Conservation (phyloP, 495 filamentous ascomycete genomes). For the Aspergillus baeticus region DNA sequence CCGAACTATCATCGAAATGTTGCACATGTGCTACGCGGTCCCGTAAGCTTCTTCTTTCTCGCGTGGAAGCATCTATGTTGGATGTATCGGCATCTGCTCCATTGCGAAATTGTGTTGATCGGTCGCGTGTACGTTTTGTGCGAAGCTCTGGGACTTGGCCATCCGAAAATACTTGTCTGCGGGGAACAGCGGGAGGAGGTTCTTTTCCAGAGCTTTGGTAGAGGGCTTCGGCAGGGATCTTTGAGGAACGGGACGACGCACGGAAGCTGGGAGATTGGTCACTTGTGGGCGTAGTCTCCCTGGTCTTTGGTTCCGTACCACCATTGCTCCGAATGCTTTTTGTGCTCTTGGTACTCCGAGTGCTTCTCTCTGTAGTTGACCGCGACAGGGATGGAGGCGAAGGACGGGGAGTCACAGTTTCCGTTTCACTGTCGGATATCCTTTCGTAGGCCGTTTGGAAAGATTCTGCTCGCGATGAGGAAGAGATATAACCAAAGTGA, state of each 20-base stretch:
- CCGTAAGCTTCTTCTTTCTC: constrained; percentile 34
- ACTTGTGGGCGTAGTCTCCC: background rate
- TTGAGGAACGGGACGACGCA: background rate
- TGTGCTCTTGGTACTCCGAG: background rate
- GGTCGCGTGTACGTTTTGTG: constrained; percentile 1
- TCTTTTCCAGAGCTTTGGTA: background rate
- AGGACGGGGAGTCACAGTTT: constrained; percentile 50
- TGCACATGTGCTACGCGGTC: constrained; percentile 32
- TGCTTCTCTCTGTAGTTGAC: constrained; percentile 31
- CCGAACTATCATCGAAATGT: constrained; percentile 23
- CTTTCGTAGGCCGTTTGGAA: constrained; percentile 72
- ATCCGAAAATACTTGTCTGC: background rate
- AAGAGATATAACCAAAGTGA: constrained; percentile 32
- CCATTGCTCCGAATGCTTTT: constrained; percentile 2
- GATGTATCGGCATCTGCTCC: constrained; percentile 18
- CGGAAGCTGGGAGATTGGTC: background rate
- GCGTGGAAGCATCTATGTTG: constrained; percentile 27
- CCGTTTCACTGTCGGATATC: constrained; percentile 62
- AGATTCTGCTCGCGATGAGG: constrained; percentile 62
- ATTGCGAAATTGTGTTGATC: constrained; percentile 7
- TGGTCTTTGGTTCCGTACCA: background rate
- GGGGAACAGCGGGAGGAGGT: background rate
- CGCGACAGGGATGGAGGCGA: constrained; percentile 32
- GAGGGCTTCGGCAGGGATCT: background rate
- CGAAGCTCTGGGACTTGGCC: background rate